Percentiles rank a stretch among this genome's conserved stretches.
phyloP scores from a whole-genome alignment of 2,329 filamentous ascomycete genomes.

The Colletotrichum euphorbiae region DNA sequence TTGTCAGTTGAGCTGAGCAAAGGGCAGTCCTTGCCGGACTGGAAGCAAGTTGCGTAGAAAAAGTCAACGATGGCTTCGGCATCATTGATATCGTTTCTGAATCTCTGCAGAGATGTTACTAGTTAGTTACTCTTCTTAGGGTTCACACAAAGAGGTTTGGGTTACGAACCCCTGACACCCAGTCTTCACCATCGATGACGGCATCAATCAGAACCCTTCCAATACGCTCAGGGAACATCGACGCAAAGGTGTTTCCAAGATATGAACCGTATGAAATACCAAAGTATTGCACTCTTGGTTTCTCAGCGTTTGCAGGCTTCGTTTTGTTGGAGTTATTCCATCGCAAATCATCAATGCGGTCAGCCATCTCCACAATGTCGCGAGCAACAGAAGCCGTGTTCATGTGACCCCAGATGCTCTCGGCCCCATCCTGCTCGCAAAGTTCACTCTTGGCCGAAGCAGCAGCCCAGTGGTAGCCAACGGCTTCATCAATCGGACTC shows the following conservation, averaged over 20 bases:
- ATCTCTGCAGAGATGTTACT: conserved; percentile 41
- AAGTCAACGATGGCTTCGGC: conserved; percentile 49
- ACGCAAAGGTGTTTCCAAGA: conserved; percentile 50
- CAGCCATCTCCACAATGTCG: conserved; percentile 50
- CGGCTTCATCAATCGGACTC: neutral
- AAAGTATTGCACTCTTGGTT: conserved; percentile 53
- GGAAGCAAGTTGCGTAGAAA: conserved; percentile 52
- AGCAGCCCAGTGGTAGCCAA: conserved; percentile 34
- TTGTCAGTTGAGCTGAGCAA: conserved; percentile 45
- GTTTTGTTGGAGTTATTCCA: conserved; percentile 8
- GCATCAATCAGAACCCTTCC: conserved; percentile 52
- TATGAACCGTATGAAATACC: conserved; percentile 55
- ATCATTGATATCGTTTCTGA: conserved; percentile 51
- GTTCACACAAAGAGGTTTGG: fast-evolving
- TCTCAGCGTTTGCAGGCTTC: conserved; percentile 11
- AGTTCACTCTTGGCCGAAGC: conserved; percentile 41
- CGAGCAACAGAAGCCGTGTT: conserved; percentile 48
- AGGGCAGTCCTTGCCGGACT: conserved; percentile 46
- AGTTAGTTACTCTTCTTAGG: neutral
- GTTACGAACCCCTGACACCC: conserved; percentile 42
- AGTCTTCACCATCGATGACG: conserved; percentile 46
- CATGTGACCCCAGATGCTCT: conserved; percentile 44
- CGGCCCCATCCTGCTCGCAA: conserved; percentile 40
- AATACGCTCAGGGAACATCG: conserved; percentile 51
- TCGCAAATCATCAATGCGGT: conserved; percentile 45